A percentile compares a stretch with the other conserved stretches of the same genome.
Conservation (phyloP, 768 basidiomycete genomes). For the Xerocomellus intermedius region DNA sequence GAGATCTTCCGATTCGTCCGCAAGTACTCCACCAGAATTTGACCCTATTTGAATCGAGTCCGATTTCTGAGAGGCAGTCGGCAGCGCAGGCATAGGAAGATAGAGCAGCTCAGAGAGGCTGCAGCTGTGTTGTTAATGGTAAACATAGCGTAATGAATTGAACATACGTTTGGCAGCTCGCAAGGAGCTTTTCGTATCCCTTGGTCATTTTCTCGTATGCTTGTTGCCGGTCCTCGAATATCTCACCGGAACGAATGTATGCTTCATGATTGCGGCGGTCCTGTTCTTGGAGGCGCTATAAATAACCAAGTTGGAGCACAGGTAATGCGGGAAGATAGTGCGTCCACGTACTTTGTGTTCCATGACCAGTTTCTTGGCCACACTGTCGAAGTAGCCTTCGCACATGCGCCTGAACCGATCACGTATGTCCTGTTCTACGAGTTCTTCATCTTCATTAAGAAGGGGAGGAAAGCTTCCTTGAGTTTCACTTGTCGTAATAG, state of each 20-base stretch:
- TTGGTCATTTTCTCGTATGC: conserved; percentile 99
- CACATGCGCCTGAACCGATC: conserved; percentile 92
- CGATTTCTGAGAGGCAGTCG: conserved; percentile 75
- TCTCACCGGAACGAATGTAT: conserved; percentile 98
- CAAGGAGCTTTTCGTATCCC: conserved; percentile 86
- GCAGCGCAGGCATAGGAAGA: conserved; percentile 77
- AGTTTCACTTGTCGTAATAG: conserved; percentile 30
- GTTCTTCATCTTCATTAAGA: conserved; percentile 58
- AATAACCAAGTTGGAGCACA: not conserved
- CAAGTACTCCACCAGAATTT: conserved; percentile 38
- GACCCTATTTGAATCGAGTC: conserved; percentile 78
- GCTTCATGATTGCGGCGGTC: conserved; percentile 97
- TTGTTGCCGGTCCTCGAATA: conserved; percentile 98
- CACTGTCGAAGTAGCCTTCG: conserved; percentile 88
- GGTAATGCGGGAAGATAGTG: not conserved
- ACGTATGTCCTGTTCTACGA: conserved; percentile 82
- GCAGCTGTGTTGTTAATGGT: conserved; percentile 9
- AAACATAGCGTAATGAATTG: not conserved
- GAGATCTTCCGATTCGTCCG: conserved; percentile 58
- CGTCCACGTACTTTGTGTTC: conserved; percentile 76
- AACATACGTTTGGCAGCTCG: conserved; percentile 82
- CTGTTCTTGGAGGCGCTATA: conserved; percentile 91
- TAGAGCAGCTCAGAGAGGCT: conserved; percentile 92
- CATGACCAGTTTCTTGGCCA: conserved; percentile 86
- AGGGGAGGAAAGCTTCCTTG: conserved; percentile 42